phyloP scores from a whole-genome alignment of 306 rosid species.

The Castanea sativa region DNA sequence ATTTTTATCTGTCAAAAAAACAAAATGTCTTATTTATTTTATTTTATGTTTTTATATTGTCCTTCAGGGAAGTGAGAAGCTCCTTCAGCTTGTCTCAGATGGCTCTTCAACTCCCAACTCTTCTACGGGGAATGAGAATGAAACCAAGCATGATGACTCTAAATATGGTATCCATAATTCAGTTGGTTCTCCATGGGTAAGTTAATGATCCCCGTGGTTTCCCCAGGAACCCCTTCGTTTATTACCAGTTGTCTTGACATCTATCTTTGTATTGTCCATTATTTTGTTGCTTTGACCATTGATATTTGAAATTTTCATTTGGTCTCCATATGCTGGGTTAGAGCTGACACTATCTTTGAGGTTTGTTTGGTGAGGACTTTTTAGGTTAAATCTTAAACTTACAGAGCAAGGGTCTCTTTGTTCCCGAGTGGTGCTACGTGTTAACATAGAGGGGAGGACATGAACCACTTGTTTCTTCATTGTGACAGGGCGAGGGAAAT shows the following conservation, averaged over 20 bases:
- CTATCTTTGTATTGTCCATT: neutral
- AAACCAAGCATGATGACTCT: constrained; percentile 26
- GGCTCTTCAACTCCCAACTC: constrained; percentile 28
- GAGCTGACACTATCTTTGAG: neutral
- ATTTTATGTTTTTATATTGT: neutral
- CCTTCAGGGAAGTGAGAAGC: constrained; percentile 78
- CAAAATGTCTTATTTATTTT: no score
- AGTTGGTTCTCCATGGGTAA: constrained; percentile 43
- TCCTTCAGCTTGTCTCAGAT: constrained; percentile 70
- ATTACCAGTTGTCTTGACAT: neutral
- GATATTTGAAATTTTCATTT: neutral
- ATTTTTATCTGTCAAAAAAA: neutral
- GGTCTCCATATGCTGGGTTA: neutral
- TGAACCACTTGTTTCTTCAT: no score
- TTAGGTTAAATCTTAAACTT: neutral
- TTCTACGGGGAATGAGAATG: constrained; percentile 6
- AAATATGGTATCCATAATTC: constrained; percentile 23
- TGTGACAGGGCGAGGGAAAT: no score
- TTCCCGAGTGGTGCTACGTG: no score
- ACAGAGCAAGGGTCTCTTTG: no score
- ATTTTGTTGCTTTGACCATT: neutral
- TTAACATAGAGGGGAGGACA: no score
- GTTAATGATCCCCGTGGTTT: neutral
- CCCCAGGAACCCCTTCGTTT: no score
- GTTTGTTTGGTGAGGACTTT: neutral